These are phyloP conservation scores for Metschnikowia baotianmanensis DNA, from an alignment of 805 yeast species.

Conservation along the genomic window DNA sequence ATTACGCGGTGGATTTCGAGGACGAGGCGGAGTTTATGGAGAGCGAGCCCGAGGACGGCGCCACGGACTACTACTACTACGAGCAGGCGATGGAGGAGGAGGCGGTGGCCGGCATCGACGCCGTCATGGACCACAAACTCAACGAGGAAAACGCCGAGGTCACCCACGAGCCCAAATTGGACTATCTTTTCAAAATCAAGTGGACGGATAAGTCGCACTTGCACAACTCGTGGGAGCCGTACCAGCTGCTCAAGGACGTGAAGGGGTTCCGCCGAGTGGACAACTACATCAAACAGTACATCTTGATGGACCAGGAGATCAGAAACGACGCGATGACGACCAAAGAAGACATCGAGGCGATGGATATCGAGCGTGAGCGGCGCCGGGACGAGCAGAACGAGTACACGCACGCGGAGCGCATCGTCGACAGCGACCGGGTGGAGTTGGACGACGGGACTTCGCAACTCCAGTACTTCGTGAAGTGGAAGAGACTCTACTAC, in stretches of 20 bases:
- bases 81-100: slow-evolving; percentile 33
- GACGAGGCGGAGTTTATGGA: slow-evolving; percentile 53
- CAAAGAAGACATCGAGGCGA: slow-evolving; percentile 86
- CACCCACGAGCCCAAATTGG: slow-evolving; percentile 55
- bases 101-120: slow-evolving; percentile 35
- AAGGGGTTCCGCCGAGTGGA: slow-evolving; percentile 86
- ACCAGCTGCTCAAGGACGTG: slow-evolving; percentile 45
- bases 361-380: slow-evolving; percentile 89
- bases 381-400: slow-evolving; percentile 80
- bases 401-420: slow-evolving; percentile 83
- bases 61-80: slow-evolving; percentile 33
- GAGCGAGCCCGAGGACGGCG: slow-evolving; percentile 34
- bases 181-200: slow-evolving; percentile 63
- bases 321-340: slow-evolving; percentile 80
- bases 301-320: slow-evolving; percentile 70
- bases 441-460: slow-evolving; percentile 61
- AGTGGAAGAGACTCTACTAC: slow-evolving; percentile 91
- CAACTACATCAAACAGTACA: slow-evolving; percentile 79
- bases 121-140: slow-evolving; percentile 40
- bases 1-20: slow-evolving; percentile 71
- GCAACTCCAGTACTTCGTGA: slow-evolving; percentile 77
- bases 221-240: slow-evolving; percentile 93
- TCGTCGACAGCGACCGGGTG: slow-evolving; percentile 79
- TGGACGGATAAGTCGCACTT: slow-evolving; percentile 88
- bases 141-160: slow-evolving; percentile 36